Evolutionary conservation across 805 yeast genomes (phyloP), one percentile per base, ranked within the genome.

Genomic region (Kuraishia piskuri): DNA sequence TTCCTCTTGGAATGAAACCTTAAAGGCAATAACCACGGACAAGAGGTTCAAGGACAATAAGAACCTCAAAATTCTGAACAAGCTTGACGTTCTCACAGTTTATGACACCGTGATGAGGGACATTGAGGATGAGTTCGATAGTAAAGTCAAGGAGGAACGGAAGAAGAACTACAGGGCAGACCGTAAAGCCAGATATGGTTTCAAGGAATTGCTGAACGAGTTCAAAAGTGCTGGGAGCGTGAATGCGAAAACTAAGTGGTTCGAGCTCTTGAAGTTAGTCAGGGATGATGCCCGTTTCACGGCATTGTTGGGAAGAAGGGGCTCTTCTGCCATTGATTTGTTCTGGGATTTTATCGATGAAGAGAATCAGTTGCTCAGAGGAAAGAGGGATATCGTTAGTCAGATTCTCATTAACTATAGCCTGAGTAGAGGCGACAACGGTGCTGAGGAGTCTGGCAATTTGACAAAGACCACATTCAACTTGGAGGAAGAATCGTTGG

Each of bases 281-380:
- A 79, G 79, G 55, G 76, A 78, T 31, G 86, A 84, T 56, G 72
- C 71, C 49, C 68, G 80, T 17, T 90, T 86, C 61, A 60, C 78
- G 17, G 80, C 76, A 22, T 57, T 90, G 40, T 74, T 90, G 54
- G 96, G 95, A 0, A 75, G 90, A 52, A 73, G 78, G 48, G 96
- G 96, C 0, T 89, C 96, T 0, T 76, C 83, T 1, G 86, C 96
- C 0, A 62, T 84, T 46, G 96, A 90, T 57, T 67, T 88, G 46
- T 90, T 86, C 64, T 78, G 88, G 79, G 96, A 90, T 64, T 61
- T 78, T 0, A 75, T 86, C 2, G 90, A 86, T 58, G 84, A 80
- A 53, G 82, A 80, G 59, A 74, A 77, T 36, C 78, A 82, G 52
- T 61, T 73, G 1, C 63, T 87, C 48, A 77, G 76, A 55, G 80